Evolutionary conservation across 108 stramenopile species (phyloP).

Genomic region (Cyclostephanos tholiformis): DNA sequence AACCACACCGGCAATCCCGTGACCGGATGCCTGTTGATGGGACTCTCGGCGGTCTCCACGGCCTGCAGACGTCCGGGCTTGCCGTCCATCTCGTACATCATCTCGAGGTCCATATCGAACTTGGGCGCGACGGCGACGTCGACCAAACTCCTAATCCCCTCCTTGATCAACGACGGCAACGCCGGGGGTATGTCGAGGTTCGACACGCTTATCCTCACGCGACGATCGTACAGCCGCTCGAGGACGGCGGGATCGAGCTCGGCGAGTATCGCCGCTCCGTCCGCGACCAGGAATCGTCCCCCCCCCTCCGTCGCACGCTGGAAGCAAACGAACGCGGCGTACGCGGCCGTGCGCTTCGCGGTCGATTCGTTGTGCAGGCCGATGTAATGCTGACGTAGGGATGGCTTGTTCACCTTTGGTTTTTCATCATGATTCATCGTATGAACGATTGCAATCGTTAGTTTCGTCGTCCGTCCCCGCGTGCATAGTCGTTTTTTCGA

Average conservation of each 20-base stretch:
- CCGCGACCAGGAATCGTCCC: constrained; percentile 87
- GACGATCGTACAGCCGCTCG: constrained; percentile 74
- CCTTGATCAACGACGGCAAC: constrained; percentile 68
- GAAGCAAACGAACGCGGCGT: constrained; percentile 92
- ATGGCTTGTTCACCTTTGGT: constrained; percentile 86
- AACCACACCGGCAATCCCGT: constrained; percentile 91
- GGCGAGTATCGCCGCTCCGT: constrained; percentile 87
- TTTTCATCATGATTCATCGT: too few species aligned
- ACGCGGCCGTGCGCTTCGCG: constrained; percentile 89
- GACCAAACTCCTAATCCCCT: constrained; percentile 73
- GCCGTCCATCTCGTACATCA: constrained; percentile 88
- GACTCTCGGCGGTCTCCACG: constrained; percentile 80
- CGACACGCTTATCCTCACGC: constrained; percentile 84
- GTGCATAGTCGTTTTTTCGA: not conserved
- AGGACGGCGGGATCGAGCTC: constrained; percentile 75
- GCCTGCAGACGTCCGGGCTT: constrained; percentile 86
- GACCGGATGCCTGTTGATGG: constrained; percentile 90
- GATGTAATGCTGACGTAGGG: constrained; percentile 85
- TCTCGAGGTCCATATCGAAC: constrained; percentile 94
- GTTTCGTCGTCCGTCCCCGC: not conserved
- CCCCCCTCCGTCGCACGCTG: constrained; percentile 89
- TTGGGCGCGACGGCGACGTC: constrained; percentile 87
- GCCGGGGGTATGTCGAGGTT: constrained; percentile 81
- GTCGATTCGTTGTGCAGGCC: constrained; percentile 90
- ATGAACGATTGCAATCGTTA: too few species aligned